Base-by-base conservation (phyloP, 2,329 filamentous ascomycete species). In the Fusarium sp. region DNA sequence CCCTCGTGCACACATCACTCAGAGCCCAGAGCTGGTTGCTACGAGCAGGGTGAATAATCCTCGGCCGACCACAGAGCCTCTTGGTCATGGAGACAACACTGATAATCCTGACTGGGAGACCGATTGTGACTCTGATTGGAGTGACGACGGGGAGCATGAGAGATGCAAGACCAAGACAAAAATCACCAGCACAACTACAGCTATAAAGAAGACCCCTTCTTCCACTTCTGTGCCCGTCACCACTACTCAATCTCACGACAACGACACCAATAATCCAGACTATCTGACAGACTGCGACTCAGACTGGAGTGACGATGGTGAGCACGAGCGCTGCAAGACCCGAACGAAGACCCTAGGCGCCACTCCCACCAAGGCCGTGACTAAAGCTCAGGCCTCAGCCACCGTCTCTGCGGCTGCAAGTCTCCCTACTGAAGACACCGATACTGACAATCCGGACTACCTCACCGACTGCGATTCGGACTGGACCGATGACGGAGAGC, bases 251-350 rank as follows among this genome's bases (percentile, higher is more conserved):
- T 38, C 36, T 31, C 24, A 24, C 22, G 12, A 8, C 6, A n/a
- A 33, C 24, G 24, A 33, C 27, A 59, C 38, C 14, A 24, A 44
- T 27, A 33, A 44, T 22, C 36, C 57, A 12, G 57, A 59, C 27
- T 33, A 44, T 27, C 14, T 38, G 11, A 59, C 38, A 14, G 57
- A 59, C 56, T 59, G 36, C 22, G 36, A 59, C 56, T n/a, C 35
- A n/a, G 56, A 59, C 57, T 59, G 38, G 57, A 27, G 38, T 14
- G 57, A 59, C n/a, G 36, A 59, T 33, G 57, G 57, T 17, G 57
- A 59, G 57, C 22, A 42, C 40, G 57, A 42, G 22, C 36, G 57
- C 16, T 59, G 57, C 57, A 42, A 31, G 27, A 33, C 57, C 6
- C 44, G 16, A 16, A 59, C 10, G 24, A 24, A 29, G 16, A 29